These are phyloP conservation scores for Sophora flavescens DNA, from an alignment of 306 rosid genomes.

Conservation along the genomic window DNA sequence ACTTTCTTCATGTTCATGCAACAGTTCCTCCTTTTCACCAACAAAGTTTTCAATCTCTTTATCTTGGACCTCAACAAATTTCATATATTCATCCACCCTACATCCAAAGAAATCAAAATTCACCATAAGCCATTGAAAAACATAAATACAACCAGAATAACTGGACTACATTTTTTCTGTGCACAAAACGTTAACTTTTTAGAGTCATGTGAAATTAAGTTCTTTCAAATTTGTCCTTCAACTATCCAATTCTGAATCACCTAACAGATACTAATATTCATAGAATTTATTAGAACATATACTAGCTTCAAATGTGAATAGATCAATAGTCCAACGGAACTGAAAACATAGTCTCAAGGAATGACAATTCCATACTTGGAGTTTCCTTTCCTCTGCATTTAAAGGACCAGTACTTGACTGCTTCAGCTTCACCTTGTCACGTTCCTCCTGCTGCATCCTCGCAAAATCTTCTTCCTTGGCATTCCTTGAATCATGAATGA, in stretches of 20 bases:
- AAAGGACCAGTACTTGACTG: slow-evolving; percentile 52
- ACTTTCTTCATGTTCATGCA: slow-evolving; percentile 54
- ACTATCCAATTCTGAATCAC: background rate
- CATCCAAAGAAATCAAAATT: slow-evolving; percentile 36
- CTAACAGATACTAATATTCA: slow-evolving; percentile 3
- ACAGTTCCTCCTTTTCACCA: slow-evolving; percentile 58
- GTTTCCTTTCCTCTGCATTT: slow-evolving; percentile 55
- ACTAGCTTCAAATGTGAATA: slow-evolving; percentile 16
- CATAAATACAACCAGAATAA: background rate
- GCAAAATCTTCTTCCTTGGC: slow-evolving; percentile 75
- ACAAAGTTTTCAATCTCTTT: slow-evolving; percentile 71
- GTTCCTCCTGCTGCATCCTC: slow-evolving; percentile 80
- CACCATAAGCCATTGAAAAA: slow-evolving; percentile 11
- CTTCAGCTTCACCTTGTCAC: slow-evolving; percentile 73
- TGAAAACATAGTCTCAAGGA: slow-evolving; percentile 16
- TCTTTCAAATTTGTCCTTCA: background rate
- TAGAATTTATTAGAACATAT: background rate
- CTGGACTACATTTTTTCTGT: background rate
- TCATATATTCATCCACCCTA: slow-evolving; percentile 58
- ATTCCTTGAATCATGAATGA: slow-evolving; percentile 60
- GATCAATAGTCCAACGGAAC: slow-evolving; percentile 20
- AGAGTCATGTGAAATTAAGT: background rate
- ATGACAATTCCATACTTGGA: slow-evolving; percentile 54
- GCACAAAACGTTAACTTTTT: background rate
- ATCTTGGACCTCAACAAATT: slow-evolving; percentile 70